A percentile compares a stretch with the other conserved stretches of the same genome.
Evolutionary conservation across 176 grass and related monocot species (phyloP).

Genomic region (Musa schizocarpa): DNA sequence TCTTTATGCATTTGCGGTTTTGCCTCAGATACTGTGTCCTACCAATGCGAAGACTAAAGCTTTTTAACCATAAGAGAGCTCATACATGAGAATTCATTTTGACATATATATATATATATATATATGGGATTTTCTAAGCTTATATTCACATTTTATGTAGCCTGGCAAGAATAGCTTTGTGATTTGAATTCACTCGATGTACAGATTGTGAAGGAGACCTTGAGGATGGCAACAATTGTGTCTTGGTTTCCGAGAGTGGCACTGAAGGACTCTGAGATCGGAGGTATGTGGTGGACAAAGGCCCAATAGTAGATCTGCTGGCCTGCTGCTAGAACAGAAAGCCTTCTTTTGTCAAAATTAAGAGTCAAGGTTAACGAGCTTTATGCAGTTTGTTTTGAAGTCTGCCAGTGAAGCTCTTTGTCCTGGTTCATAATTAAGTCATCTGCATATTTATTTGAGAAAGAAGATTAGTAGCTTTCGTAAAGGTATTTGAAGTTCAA

Average conservation of each 20-base stretch:
- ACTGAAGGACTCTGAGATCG: conserved; percentile 72
- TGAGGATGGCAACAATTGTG: conserved; percentile 83
- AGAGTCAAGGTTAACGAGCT: too few species aligned
- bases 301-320: neutral
- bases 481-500: too few species aligned
- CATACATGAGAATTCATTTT: too few species aligned
- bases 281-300: conserved; percentile 26
- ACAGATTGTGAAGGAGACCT: conserved; percentile 72
- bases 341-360: too few species aligned
- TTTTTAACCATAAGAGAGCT: neutral
- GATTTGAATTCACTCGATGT: neutral
- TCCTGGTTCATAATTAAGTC: too few species aligned
- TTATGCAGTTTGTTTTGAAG: too few species aligned
- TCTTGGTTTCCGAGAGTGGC: conserved; percentile 98
- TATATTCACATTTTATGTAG: neutral
- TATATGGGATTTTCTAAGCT: neutral
- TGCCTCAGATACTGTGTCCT: neutral
- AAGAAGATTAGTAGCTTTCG: too few species aligned
- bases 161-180: neutral
- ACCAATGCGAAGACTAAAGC: neutral
- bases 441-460: too few species aligned
- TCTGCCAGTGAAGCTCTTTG: too few species aligned
- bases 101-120: too few species aligned
- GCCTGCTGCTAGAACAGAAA: neutral
- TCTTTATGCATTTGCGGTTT: too few species aligned